Base-by-base conservation (phyloP, 345 rosid species). In the Eucalyptus regnans region DNA sequence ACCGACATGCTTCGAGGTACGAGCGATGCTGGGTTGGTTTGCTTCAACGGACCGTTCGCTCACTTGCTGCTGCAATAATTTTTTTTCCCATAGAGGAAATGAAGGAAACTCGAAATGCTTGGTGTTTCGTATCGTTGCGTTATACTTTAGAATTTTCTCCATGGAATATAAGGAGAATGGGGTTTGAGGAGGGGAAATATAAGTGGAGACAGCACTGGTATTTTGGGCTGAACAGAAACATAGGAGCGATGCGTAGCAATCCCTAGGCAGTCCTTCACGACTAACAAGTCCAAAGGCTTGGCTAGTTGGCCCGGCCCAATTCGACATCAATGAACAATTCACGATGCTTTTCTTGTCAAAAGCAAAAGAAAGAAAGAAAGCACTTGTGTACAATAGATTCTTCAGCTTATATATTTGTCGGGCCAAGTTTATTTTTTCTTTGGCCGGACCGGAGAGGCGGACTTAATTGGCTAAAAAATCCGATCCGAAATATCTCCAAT, bases 371-470 rank as follows among this genome's bases (percentile, higher is more conserved):
- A 18, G 27, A 76, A 71, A 20, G 27, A 37, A 76, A 76, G 83
- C 83, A 5, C 27, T 37, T 10, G 83, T 20, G 27, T 37, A 37
- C 84, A 22, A 41, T 41, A 41, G 29, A 76, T 5, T 76, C 9
- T 76, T 41, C 29, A 41, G 29, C 16, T 20, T 11, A 37, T 71
- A 20, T 33, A 33, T 68, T 68, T 33, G 25, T 71, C 46, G 7
- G 25, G 46, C 41, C 81, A 43, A 71, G 1, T 33, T 71, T 33
- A 9, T 3, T 71, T 18, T 68, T 17, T 33, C 25, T 68, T 68
- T 33, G 23, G 43, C 6, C 1, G 0, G 6, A 66, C 79, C 0
- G 25, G 14, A 71, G 25, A 71, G 46, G 25, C 4, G 0, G 46
- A 71, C 81, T 71, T 17, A 37, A 33, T 71, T 1, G 3, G 2